Base-by-base conservation (phyloP, 176 grass and related monocot genomes). In the Aechmea fasciata region DNA sequence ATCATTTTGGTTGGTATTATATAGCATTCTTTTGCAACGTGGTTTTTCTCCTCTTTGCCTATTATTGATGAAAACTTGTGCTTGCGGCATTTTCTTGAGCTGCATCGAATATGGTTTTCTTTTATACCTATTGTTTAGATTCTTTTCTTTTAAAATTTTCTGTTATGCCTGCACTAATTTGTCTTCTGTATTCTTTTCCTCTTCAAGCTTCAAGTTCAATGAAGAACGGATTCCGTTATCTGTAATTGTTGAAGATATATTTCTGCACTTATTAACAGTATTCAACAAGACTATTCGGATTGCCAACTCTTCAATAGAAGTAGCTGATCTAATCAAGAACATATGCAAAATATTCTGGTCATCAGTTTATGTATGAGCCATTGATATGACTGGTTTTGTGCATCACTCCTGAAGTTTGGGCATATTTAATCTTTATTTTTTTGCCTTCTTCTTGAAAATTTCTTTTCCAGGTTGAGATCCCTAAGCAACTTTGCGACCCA, bases 331-430 rank as follows among this genome's bases (percentile, higher is more conserved):
- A 51, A 80, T 89, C 78, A 96, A 96, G 76, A 71, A 92, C 57
- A 87, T 92, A 81, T 92, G 92, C 82, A 96, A 96, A 91, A 89
- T 96, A 81, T 96, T 96, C 82, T 96, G 92, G 92, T 96, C 92
- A 55, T 96, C 92, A 71, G 92, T 96, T 65, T 96, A 96, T 83
- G 92, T 96, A 87, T 19, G 88, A 57, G 14, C 14, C 2, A 5
- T 13, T 29, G 12, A 23, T 11, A 28, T 28, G 7, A 2, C 24
- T 52, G 3, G 24, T 10, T 63, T 17, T 22, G n/a, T 41, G 20
- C 8, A 68, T 64, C 53, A 19, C 6, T 2, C 17, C 11, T 67
- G 13, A 49, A 28, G 14, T 11, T 54, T 70, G 11, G 15, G 25
- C 25, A 26, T 26, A 48, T 63, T 48, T 12, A 15, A 24, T 82